These are phyloP conservation scores for Penicillium sp. DNA, from an alignment of 2,329 filamentous ascomycete genomes.

Conservation along the genomic window DNA sequence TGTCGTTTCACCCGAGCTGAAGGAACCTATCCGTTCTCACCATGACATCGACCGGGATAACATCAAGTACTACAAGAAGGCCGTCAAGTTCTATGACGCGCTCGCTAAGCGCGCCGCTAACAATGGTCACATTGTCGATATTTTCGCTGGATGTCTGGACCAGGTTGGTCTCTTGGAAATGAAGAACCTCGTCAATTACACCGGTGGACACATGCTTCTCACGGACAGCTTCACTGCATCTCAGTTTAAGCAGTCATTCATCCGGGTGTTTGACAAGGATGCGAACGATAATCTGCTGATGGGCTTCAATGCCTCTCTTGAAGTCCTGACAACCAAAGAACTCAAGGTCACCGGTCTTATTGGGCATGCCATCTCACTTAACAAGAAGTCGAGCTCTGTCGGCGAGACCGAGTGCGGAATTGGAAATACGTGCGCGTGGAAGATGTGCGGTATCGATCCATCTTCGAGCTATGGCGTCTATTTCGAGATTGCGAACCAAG, in stretches of 20 bases:
- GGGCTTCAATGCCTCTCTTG: constrained; percentile 95
- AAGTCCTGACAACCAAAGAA: constrained; percentile 95
- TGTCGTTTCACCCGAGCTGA: constrained; percentile 91
- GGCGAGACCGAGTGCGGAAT: constrained; percentile 98
- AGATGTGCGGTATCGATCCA: constrained; percentile 98
- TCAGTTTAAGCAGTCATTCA: constrained; percentile 98
- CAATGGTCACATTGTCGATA: constrained; percentile 95
- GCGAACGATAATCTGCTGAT: constrained; percentile 89
- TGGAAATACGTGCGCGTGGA: constrained; percentile 98
- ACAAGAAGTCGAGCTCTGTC: constrained; percentile 96
- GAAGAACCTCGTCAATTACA: constrained; percentile 94
- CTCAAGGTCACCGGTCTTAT: constrained; percentile 97
- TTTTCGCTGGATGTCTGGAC: constrained; percentile 94
- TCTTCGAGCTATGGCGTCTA: constrained; percentile 91
- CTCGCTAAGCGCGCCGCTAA: constrained; percentile 90
- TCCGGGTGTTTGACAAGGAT: constrained; percentile 95
- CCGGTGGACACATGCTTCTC: constrained; percentile 94
- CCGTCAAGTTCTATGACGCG: constrained; percentile 94
- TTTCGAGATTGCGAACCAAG: constrained; percentile 95
- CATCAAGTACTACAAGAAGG: constrained; percentile 99
- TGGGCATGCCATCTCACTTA: constrained; percentile 90
- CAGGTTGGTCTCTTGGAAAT: constrained; percentile 96
- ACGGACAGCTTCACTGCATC: constrained; percentile 98
- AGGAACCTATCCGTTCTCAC: constrained; percentile 94
- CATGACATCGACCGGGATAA: constrained; percentile 98